Evolutionary conservation across 306 rosid species (phyloP).

Genomic region (Comarum palustre): DNA sequence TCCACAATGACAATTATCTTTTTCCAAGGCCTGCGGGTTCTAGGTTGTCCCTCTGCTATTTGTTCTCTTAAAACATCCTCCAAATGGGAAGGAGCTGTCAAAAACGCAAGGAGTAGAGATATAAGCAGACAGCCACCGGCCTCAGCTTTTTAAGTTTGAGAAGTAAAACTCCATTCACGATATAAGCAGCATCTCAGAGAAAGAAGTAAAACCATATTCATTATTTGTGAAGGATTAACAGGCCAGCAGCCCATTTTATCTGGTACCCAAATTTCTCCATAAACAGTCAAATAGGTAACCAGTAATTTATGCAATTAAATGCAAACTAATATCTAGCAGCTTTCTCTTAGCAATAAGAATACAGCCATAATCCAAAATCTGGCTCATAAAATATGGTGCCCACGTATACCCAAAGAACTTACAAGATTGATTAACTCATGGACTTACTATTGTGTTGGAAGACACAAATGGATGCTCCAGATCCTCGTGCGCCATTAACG

Average conservation of each 20-base stretch:
- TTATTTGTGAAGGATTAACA: neutral
- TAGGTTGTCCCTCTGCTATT: constrained; percentile 89
- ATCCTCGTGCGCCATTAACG: constrained; percentile 90
- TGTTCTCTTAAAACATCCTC: constrained; percentile 89
- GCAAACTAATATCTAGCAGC: neutral
- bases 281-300: neutral
- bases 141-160: neutral
- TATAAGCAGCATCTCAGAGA: neutral
- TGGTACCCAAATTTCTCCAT: neutral
- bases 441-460: constrained; percentile 72
- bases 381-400: neutral
- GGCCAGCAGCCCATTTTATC: neutral
- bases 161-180: constrained; percentile 2
- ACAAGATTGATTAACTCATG: neutral
- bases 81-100: constrained; percentile 72
- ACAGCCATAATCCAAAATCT: neutral
- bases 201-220: neutral
- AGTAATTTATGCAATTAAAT: neutral
- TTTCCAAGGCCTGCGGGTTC: constrained; percentile 94
- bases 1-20: constrained; percentile 84
- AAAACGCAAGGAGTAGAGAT: constrained; percentile 15
- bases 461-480: constrained; percentile 86
- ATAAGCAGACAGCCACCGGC: constrained; percentile 14
- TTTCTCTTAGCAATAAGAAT: neutral
- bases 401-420: neutral